phyloP scores from a whole-genome alignment of 2,329 filamentous ascomycete genomes.

The Penicillium sp. region DNA sequence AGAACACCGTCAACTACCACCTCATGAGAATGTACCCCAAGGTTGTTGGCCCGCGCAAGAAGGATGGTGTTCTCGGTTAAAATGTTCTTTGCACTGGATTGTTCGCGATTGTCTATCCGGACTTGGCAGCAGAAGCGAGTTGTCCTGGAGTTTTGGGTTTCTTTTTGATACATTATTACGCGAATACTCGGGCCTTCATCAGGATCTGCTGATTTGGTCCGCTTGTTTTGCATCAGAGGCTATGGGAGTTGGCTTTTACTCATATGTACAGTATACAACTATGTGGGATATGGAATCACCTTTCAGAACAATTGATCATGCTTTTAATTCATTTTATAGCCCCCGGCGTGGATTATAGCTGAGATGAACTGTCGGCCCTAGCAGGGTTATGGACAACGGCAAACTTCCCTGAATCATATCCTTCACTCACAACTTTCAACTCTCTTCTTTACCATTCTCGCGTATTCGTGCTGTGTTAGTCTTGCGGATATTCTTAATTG shows the following conservation, averaged over 20 bases:
- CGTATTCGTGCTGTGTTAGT: too few relatives aligned
- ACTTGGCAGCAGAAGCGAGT: conserved; percentile 8
- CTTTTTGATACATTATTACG: conserved; percentile 15
- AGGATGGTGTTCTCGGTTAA: conserved; percentile 49
- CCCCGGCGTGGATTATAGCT: too few relatives aligned
- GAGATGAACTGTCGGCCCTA: too few relatives aligned
- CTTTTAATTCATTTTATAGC: too few relatives aligned
- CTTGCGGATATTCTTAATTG: too few relatives aligned
- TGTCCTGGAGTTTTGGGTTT: conserved; percentile 22
- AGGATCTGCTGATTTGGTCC: conserved; percentile 12
- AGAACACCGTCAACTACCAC: conserved; percentile 90
- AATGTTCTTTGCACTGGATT: conserved; percentile 3
- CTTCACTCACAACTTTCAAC: too few relatives aligned
- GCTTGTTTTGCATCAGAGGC: conserved; percentile 11
- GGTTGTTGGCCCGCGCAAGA: conserved; percentile 70
- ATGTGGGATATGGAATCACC: conserved; percentile 19
- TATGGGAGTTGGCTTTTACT: conserved; percentile 23
- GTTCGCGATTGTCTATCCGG: conserved; percentile 1
- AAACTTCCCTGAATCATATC: too few relatives aligned
- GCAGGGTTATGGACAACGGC: too few relatives aligned
- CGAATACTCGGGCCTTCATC: conserved; percentile 3
- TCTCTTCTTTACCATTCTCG: too few relatives aligned
- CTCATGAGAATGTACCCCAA: conserved; percentile 73
- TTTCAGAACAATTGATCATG: conserved; percentile 18
- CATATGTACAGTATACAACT: conserved; percentile 33